These are phyloP conservation scores for Forsythia viridissima DNA, from an alignment of 257 asterid genomes.

Conservation along the genomic window DNA sequence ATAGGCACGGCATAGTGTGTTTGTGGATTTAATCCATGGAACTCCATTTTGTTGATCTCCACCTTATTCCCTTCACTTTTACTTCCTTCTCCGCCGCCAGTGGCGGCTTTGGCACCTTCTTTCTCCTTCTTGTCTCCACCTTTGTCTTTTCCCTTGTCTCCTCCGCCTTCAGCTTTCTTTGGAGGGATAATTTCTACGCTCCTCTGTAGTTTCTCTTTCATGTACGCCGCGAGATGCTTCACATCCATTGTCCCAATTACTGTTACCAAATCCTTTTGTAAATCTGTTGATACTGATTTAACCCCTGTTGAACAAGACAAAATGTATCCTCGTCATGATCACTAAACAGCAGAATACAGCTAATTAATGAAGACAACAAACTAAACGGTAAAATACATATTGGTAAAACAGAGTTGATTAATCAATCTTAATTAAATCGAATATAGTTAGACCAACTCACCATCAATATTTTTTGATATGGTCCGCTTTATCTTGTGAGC, in stretches of 20 bases:
- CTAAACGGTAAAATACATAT: neutral
- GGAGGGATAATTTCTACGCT: slow-evolving; percentile 64
- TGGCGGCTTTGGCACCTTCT: slow-evolving; percentile 21
- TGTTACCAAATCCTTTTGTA: slow-evolving; percentile 65
- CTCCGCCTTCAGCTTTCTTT: slow-evolving; percentile 53
- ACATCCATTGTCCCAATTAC: slow-evolving; percentile 75
- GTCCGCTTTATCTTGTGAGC: slow-evolving; percentile 23
- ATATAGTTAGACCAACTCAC: slow-evolving; percentile 5
- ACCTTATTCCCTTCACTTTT: slow-evolving; percentile 41
- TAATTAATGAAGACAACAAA: neutral
- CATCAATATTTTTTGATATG: slow-evolving; percentile 18
- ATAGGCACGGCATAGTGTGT: slow-evolving; percentile 53
- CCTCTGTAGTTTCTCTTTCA: slow-evolving; percentile 67
- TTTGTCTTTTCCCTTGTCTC: slow-evolving; percentile 22
- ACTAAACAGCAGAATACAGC: neutral
- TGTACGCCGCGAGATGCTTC: slow-evolving; percentile 56
- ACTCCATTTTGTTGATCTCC: slow-evolving; percentile 62
- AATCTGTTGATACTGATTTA: slow-evolving; percentile 48
- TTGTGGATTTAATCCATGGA: slow-evolving; percentile 41
- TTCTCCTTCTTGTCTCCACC: slow-evolving; percentile 22
- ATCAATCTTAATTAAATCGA: neutral
- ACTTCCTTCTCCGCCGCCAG: slow-evolving; percentile 40
- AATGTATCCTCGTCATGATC: neutral
- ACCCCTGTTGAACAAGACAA: slow-evolving; percentile 51
- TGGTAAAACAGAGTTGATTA: neutral